Evolutionary conservation across 441 rosid species (phyloP).

Genomic region (Populus hybrid): DNA sequence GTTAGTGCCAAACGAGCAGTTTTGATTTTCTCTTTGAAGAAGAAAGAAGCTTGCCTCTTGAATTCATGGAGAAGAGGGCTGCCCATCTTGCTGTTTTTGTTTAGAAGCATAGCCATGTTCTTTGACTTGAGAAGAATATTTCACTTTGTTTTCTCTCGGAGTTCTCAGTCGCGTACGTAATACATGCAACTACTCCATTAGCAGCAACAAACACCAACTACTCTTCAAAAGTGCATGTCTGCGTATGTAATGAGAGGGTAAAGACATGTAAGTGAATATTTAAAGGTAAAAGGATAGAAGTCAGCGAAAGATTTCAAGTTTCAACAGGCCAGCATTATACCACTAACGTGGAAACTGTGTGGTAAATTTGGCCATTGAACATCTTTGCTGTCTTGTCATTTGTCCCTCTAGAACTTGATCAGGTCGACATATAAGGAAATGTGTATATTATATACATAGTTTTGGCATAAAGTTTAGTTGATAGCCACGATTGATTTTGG

Average conservation of each 20-base stretch:
- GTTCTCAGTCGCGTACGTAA: slow-evolving; percentile 18
- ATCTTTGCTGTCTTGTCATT: neutral
- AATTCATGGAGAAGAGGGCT: slow-evolving; percentile 47
- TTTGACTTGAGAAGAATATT: neutral
- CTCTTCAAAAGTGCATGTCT: slow-evolving; percentile 17
- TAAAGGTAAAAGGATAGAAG: neutral
- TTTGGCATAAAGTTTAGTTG: neutral
- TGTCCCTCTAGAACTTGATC: neutral
- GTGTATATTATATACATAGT: neutral
- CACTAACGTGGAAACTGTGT: neutral
- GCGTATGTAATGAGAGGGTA: slow-evolving; percentile 19
- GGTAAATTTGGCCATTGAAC: neutral
- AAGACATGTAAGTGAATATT: neutral
- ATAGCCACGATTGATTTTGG: neutral
- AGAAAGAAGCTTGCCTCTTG: slow-evolving; percentile 78
- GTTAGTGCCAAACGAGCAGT: slow-evolving; percentile 67
- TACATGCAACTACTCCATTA: slow-evolving; percentile 42
- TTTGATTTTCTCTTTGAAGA: slow-evolving; percentile 71
- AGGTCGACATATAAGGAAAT: neutral
- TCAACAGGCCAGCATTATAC: neutral
- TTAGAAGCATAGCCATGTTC: no score
- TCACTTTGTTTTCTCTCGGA: neutral
- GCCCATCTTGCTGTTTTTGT: slow-evolving; percentile 28
- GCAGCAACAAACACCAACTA: slow-evolving; percentile 22
- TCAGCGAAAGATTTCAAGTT: neutral